Percentiles rank a stretch among this genome's conserved stretches.
These are phyloP conservation scores for Adansonia gregorii DNA, from an alignment of 441 rosid genomes.

Conservation along the genomic window DNA sequence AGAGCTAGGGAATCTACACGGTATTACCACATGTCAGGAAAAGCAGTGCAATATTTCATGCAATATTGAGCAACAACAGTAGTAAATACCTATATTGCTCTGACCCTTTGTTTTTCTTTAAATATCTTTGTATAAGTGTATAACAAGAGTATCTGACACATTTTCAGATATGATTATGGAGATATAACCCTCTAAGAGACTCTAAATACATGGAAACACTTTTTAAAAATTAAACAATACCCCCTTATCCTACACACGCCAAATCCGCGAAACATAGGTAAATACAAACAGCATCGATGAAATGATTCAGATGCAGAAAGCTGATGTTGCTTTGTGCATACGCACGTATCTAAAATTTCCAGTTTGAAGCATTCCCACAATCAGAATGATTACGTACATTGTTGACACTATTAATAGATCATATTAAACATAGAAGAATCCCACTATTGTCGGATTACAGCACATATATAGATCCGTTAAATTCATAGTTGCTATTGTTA, in stretches of 20 bases:
- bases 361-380: conserved; percentile 1
- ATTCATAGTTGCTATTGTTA: background rate
- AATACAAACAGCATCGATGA: background rate
- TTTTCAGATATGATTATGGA: no score
- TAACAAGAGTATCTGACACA: no score
- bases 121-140: no score
- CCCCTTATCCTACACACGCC: no score
- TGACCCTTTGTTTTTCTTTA: no score
- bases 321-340: background rate
- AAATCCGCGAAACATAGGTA: no score
- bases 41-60: conserved; percentile 15
- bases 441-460: background rate
- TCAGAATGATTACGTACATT: background rate
- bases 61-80: background rate
- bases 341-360: background rate
- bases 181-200: no score
- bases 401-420: background rate
- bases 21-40: conserved; percentile 28
- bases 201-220: no score
- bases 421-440: background rate
- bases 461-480: background rate
- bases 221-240: no score
- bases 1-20: conserved; percentile 72
- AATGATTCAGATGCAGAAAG: background rate
- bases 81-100: background rate